These are phyloP conservation scores for Hypoxylon sp. DNA, from an alignment of 2,329 filamentous ascomycete genomes.

Conservation along the genomic window DNA sequence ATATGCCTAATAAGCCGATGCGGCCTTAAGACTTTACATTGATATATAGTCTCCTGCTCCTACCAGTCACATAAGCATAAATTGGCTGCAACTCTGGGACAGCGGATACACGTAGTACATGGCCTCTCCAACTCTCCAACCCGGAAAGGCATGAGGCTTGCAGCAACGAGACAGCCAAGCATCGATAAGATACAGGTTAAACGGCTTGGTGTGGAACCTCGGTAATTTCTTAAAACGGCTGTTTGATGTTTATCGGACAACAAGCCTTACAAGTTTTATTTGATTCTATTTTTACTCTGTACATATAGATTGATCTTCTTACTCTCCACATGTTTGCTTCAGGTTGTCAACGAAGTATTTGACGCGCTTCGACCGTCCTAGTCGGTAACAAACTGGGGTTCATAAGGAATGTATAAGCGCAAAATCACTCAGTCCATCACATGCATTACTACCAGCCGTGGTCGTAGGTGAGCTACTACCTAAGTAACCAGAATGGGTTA, in stretches of 20 bases:
- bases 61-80: neutral
- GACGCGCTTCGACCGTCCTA: conserved; percentile 30
- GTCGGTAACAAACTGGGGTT: conserved; percentile 24
- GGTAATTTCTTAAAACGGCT: conserved; percentile 14
- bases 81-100: neutral
- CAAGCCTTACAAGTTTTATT: conserved; percentile 8
- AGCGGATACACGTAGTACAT: neutral
- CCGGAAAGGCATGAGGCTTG: neutral
- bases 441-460: conserved; percentile 17
- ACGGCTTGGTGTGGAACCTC: conserved; percentile 24
- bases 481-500: conserved; percentile 2
- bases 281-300: neutral
- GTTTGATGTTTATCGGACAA: conserved; percentile 16
- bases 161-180: conserved; percentile 17
- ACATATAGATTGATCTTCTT: neutral
- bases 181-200: conserved; percentile 3
- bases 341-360: conserved; percentile 4
- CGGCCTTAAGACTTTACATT: neutral
- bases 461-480: neutral
- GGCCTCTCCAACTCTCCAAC: conserved; percentile 1
- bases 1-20: neutral
- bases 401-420: conserved; percentile 26
- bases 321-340: conserved; percentile 11
- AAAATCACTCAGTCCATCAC: conserved; percentile 34
- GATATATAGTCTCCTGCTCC: neutral